These are phyloP conservation scores for Syzygium aromaticum DNA, from an alignment of 345 rosid species.

Conservation along the genomic window DNA sequence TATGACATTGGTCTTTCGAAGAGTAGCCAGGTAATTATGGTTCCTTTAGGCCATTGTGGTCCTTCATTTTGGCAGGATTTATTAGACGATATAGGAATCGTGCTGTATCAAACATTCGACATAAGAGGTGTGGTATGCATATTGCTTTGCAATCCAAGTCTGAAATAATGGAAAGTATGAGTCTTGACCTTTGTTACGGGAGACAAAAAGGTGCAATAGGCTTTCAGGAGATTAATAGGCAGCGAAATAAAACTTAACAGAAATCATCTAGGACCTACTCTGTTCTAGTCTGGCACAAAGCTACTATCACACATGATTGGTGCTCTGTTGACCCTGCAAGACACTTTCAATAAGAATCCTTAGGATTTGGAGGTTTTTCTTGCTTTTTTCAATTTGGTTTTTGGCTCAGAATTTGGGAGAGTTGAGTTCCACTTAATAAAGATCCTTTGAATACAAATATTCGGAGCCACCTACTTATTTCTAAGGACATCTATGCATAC, in stretches of 20 bases:
- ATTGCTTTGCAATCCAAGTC: background rate
- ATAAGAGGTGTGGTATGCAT: background rate
- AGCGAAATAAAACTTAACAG: background rate
- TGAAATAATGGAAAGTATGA: background rate
- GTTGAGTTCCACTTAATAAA: background rate
- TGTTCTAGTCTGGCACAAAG: background rate
- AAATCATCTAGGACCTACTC: background rate
- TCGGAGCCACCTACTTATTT: background rate
- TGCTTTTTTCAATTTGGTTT: background rate
- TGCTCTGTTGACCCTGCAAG: background rate
- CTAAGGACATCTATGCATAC: background rate
- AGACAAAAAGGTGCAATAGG: background rate
- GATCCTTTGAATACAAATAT: background rate
- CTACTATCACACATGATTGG: background rate
- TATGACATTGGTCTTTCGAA: slow-evolving; percentile 70
- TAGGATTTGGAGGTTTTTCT: background rate
- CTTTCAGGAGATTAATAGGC: background rate
- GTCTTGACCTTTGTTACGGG: background rate
- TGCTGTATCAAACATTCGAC: background rate
- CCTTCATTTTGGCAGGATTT: background rate
- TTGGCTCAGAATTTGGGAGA: background rate
- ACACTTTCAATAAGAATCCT: background rate
- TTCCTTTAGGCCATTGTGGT: background rate
- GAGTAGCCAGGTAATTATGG: slow-evolving; percentile 50
- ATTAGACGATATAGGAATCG: background rate